Conservation (phyloP, 2,329 filamentous ascomycete species). For the Xylariaceae sp. region DNA sequence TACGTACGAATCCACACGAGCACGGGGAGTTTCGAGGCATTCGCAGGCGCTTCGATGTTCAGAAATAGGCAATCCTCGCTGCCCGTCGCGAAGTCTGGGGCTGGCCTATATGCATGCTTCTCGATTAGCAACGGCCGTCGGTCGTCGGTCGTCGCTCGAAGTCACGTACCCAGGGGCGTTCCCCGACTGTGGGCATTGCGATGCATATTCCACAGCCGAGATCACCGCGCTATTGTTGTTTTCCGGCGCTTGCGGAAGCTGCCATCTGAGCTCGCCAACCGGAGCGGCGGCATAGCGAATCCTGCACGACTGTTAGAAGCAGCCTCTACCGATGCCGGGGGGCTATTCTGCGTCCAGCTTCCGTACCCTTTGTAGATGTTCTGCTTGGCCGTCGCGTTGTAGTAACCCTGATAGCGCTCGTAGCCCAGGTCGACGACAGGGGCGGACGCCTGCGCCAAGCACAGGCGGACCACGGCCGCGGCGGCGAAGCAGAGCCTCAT, state of each 20-base stretch:
- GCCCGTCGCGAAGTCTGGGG: constrained; percentile 11
- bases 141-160: not conserved
- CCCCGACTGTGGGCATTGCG: constrained; percentile 27
- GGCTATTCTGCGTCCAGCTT: not conserved
- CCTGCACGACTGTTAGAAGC: constrained; percentile 21
- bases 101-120: constrained; percentile 1
- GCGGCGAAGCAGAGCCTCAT: constrained; percentile 3
- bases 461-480: constrained; percentile 1
- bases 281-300: constrained; percentile 38
- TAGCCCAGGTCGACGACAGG: constrained; percentile 37
- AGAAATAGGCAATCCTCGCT: constrained; percentile 42
- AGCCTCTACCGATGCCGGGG: not conserved
- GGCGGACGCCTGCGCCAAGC: constrained; percentile 2
- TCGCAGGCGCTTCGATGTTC: constrained; percentile 35
- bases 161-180: constrained; percentile 8
- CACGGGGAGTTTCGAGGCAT: constrained; percentile 29
- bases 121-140: constrained; percentile 6
- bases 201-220: constrained; percentile 22
- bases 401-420: constrained; percentile 34
- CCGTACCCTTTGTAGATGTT: constrained; percentile 39
- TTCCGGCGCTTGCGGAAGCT: constrained; percentile 27
- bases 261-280: constrained; percentile 34
- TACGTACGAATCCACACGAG: constrained; percentile 38
- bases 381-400: constrained; percentile 29
- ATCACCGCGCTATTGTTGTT: constrained; percentile 23